Conservation (phyloP, 148 eudicot species). For the Fagopyrum esculentum region DNA sequence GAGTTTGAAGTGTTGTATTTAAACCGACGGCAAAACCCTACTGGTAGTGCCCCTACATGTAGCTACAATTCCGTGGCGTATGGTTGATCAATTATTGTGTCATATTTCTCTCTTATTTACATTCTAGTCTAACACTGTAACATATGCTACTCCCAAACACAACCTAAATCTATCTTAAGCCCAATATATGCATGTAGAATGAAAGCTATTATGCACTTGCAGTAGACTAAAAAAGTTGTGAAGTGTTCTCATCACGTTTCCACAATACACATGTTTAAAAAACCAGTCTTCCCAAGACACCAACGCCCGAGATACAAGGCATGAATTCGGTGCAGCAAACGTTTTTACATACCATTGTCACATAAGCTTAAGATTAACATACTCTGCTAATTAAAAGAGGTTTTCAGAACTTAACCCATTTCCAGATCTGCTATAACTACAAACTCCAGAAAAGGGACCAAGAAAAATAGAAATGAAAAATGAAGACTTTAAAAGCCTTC, state of each 20-base stretch:
- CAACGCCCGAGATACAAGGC: background rate
- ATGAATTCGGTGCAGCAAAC: background rate
- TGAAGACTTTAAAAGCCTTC: background rate
- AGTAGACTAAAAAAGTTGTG: background rate
- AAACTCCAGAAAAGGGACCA: background rate
- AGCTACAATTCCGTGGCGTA: too few relatives aligned
- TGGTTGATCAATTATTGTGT: too few relatives aligned
- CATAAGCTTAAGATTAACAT: background rate
- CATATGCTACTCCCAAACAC: too few relatives aligned
- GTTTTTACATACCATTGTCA: conserved; percentile 1
- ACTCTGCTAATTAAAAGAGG: background rate
- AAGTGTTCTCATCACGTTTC: background rate
- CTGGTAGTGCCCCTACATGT: too few relatives aligned
- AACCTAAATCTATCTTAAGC: too few relatives aligned
- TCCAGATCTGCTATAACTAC: background rate
- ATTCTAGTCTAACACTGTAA: too few relatives aligned
- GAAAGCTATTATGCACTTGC: background rate
- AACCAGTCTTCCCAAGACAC: background rate
- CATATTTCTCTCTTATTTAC: too few relatives aligned
- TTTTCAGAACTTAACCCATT: background rate
- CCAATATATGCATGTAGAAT: background rate
- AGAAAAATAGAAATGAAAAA: background rate
- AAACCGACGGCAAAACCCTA: too few relatives aligned
- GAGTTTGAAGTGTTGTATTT: too few relatives aligned
- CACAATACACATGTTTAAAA: background rate